These are phyloP conservation scores for Elongisporangium senticosum DNA, from an alignment of 352 stramenopile species.

Conservation along the genomic window DNA sequence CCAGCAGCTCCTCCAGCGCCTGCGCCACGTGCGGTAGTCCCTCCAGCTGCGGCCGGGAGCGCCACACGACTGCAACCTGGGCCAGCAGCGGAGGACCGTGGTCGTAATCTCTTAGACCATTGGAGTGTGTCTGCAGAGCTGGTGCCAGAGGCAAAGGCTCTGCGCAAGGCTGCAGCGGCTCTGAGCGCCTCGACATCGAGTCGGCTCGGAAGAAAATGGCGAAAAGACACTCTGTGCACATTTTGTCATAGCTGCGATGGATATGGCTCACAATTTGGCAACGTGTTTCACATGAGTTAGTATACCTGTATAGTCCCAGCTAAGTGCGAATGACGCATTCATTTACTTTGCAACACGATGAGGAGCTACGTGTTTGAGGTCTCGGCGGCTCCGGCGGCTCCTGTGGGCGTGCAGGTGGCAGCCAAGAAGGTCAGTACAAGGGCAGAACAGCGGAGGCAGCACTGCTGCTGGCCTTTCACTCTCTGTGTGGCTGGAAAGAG, in stretches of 20 bases:
- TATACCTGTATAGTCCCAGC: background rate
- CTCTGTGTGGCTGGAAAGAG: background rate
- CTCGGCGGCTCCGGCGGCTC: conserved; percentile 46
- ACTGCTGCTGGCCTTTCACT: background rate
- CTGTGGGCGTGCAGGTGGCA: conserved; percentile 25
- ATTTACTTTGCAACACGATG: background rate
- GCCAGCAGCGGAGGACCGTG: conserved; percentile 4
- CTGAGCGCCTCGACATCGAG: no score
- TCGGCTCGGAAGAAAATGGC: background rate
- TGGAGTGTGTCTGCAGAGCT: background rate
- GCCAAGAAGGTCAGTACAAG: conserved; percentile 30
- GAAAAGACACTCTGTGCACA: background rate
- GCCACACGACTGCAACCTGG: conserved; percentile 16
- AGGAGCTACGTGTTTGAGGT: conserved; percentile 30
- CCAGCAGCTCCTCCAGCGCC: conserved; percentile 26
- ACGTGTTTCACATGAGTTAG: background rate
- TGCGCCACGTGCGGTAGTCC: conserved; percentile 34
- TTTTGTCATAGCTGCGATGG: background rate
- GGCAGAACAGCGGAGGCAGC: background rate
- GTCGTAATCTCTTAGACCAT: background rate
- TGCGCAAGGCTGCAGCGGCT: background rate
- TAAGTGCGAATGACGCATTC: background rate
- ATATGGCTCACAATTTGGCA: background rate
- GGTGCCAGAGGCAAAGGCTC: background rate
- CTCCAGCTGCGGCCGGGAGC: conserved; percentile 11